These are phyloP conservation scores for Candida sphagnicola DNA, from an alignment of 805 yeast genomes.

Conservation along the genomic window DNA sequence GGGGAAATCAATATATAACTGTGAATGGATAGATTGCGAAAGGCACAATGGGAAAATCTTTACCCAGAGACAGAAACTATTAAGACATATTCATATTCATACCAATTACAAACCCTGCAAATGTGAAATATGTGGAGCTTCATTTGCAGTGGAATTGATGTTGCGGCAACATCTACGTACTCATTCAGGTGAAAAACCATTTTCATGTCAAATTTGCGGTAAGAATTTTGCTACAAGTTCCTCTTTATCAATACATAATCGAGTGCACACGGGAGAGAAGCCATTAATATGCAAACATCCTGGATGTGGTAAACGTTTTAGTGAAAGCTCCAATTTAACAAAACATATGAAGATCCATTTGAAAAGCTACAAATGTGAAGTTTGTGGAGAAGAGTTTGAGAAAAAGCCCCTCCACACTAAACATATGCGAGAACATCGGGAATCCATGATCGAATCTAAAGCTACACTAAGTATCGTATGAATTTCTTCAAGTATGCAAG, in stretches of 20 bases:
- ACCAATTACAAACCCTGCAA: conserved; percentile 77
- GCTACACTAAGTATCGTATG: background rate
- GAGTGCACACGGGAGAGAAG: conserved; percentile 89
- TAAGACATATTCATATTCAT: conserved; percentile 85
- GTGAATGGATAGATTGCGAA: conserved; percentile 78
- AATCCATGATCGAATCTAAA: background rate
- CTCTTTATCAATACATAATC: conserved; percentile 73
- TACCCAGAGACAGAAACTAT: conserved; percentile 77
- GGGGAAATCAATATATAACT: conserved; percentile 65
- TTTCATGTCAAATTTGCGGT: conserved; percentile 64
- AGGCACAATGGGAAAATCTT: conserved; percentile 58
- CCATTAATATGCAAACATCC: conserved; percentile 78
- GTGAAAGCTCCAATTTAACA: conserved; percentile 83
- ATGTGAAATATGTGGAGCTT: conserved; percentile 65
- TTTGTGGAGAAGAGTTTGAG: conserved; percentile 52
- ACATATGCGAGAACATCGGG: conserved; percentile 12
- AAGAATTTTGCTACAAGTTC: conserved; percentile 81
- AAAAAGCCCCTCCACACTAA: conserved; percentile 14
- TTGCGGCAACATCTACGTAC: conserved; percentile 76
- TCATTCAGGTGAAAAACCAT: conserved; percentile 91
- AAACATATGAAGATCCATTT: conserved; percentile 84
- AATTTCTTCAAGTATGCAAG: no score
- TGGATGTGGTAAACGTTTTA: conserved; percentile 78
- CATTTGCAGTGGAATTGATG: conserved; percentile 75
- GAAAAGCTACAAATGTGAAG: conserved; percentile 46